These are phyloP conservation scores for Glarea lozoyensis DNA, from an alignment of 495 filamentous ascomycete species.

Conservation along the genomic window DNA sequence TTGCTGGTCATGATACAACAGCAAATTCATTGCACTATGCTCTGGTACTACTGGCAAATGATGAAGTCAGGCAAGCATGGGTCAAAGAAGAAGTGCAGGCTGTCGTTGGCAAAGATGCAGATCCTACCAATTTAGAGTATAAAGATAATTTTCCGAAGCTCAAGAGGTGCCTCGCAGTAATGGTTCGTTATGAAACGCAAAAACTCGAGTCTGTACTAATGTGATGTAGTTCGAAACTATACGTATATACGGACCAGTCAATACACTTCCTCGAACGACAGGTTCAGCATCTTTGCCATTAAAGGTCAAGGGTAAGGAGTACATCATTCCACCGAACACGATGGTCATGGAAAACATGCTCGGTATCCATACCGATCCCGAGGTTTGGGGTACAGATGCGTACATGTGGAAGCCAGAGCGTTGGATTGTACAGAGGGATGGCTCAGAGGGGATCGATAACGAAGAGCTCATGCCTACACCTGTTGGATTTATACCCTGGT, in stretches of 20 bases:
- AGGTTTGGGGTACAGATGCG: constrained; percentile 22
- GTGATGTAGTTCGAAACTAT: constrained; percentile 36
- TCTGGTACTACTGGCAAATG: constrained; percentile 34
- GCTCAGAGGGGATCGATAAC: neutral
- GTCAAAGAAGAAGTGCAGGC: constrained; percentile 32
- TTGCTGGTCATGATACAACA: constrained; percentile 47
- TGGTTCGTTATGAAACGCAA: constrained; percentile 20
- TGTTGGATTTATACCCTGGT: constrained; percentile 37
- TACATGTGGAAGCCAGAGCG: constrained; percentile 25
- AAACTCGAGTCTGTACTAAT: too few relatives aligned
- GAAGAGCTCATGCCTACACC: constrained; percentile 23
- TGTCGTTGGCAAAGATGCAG: neutral
- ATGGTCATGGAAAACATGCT: constrained; percentile 21
- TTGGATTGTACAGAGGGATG: constrained; percentile 14
- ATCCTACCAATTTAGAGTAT: constrained; percentile 20
- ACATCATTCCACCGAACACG: constrained; percentile 23
- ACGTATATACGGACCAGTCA: constrained; percentile 37
- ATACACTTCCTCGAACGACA: constrained; percentile 31
- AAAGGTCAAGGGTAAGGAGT: constrained; percentile 12
- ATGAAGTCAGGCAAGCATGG: constrained; percentile 37
- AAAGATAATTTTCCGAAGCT: constrained; percentile 30
- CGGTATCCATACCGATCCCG: constrained; percentile 15
- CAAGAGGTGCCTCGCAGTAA: constrained; percentile 33
- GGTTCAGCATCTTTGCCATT: constrained; percentile 20
- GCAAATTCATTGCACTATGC: constrained; percentile 41